These are phyloP conservation scores for Phytophthora megakarya DNA, from an alignment of 352 stramenopile species.

Conservation along the genomic window DNA sequence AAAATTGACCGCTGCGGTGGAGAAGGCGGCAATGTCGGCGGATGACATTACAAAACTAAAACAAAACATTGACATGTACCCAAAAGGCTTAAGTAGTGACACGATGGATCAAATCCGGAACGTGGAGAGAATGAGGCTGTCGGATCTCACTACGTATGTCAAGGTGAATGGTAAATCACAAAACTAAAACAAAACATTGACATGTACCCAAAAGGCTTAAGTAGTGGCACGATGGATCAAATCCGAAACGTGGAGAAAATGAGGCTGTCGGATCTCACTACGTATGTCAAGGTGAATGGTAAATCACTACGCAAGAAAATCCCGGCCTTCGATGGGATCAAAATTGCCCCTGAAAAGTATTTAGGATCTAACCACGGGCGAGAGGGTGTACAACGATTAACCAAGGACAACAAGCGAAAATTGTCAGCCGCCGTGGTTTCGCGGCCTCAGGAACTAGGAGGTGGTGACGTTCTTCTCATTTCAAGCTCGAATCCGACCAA, in stretches of 20 bases:
- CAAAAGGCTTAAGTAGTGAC: background rate
- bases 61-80: background rate
- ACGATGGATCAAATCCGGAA: background rate
- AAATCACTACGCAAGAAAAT: conserved; percentile 12
- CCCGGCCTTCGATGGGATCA: background rate
- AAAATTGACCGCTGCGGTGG: background rate
- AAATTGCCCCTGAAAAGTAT: background rate
- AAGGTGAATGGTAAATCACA: background rate
- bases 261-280: background rate
- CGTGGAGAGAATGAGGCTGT: background rate
- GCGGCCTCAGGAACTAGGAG: background rate
- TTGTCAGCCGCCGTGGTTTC: conserved; percentile 6
- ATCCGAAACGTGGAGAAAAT: background rate
- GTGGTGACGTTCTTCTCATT: conserved; percentile 19
- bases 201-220: background rate
- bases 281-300: background rate
- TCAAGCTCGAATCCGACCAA: conserved; percentile 23
- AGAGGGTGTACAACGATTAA: background rate
- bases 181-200: no score
- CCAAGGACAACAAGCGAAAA: background rate
- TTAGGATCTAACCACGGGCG: background rate
- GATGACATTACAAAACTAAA: no score
- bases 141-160: background rate
- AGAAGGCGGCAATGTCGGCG: background rate
- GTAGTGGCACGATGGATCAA: background rate